Base-by-base conservation (phyloP, 805 yeast species). In the Starmerella cellae region DNA sequence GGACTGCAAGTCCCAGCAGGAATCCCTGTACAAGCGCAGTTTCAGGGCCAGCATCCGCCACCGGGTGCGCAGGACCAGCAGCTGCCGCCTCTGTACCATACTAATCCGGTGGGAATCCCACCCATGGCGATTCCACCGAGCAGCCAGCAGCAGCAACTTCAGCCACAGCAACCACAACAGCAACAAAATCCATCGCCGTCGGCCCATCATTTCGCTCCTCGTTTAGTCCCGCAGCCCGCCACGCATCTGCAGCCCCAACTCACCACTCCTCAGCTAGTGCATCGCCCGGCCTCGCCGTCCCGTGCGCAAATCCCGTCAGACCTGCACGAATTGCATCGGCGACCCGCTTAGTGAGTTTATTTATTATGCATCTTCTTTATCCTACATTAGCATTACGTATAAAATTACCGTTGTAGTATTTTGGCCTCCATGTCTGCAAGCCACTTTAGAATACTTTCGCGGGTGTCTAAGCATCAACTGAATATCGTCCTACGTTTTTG, bases 211-310 rank as follows among this genome's bases (percentile, higher is more conserved):
- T 17, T 19, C 29, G 40, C 27, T n/a, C 35, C 24, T 16, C 24
- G 2, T 10, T n/a, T 29, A 27, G 40, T n/a, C 22, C 27, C 33
- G 19, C 27, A 18, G 10, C 22, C 35, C n/a, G 18, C 40, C n/a
- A 14, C 18, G 18, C n/a, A n/a, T n/a, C 28, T 29, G 18, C 29
- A 5, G 27, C 35, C 40, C 24, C 38, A 35, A 29, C 18, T 29
- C 19, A 37, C 40, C 16, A 16, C 34, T 18, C 40, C 40, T 20
- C 34, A 19, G 35, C 40, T 18, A 17, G 21, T 26, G 20, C 34
- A 19, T 24, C 41, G 47, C 11, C 50, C 52, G 10, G 41, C 44
- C n/a, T 46, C 50, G 24, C 54, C 54, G 14, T 48, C 52, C 6
- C 48, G 51, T 2, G 51, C 49, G 1, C 53, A 48, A 34, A 39